Base-by-base conservation (phyloP, 2,329 filamentous ascomycete species). In the Thelonectria blattea region DNA sequence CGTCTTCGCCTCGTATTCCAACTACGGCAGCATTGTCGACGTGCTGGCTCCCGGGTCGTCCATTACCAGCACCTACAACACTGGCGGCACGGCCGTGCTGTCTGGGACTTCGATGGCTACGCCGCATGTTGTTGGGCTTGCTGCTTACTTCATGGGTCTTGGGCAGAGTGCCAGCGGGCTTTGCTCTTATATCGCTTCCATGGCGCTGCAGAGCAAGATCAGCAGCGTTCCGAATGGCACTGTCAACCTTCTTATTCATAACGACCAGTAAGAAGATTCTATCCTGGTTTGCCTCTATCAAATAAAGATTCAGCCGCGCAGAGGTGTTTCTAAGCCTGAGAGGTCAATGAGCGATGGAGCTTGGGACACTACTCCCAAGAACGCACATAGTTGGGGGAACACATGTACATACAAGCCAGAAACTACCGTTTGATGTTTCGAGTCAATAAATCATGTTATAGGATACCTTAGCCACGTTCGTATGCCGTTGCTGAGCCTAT, bases 51-150 rank as follows among this genome's bases (percentile, higher is more conserved):
- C 83, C 3, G 83, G 83, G 17, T 74, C 74, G 11, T 68, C 71
- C 56, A 76, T 85, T 52, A 68, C 80, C 5, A 83, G 79, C 60
- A 75, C 85, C 11, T 85, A 80, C 80, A 79, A 80, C 80, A 79
- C 76, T 53, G 76, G 78, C 24, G 70, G 74, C 65, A 76, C 63
- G 52, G 76, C 73, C 20, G 70, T 78, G 73, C 57, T 84, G 76
- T 75, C 79, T 5, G 80, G 79, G 46, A 82, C 80, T 3, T 81
- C 78, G 14, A 80, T 80, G 78, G 75, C 79, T 3, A 69, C 75
- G 14, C 79, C 79, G 14, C 78, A 80, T 52, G 70, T 81, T 54
- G 71, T 75, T 3, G 79, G 79, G 6, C 72, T 81, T 14, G 78
- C 57, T 32, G 78, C 78, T 43, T 81, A 81, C 63, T 71, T 82